Base-by-base conservation (phyloP, 148 eudicot species). In the Fagopyrum tataricum region DNA sequence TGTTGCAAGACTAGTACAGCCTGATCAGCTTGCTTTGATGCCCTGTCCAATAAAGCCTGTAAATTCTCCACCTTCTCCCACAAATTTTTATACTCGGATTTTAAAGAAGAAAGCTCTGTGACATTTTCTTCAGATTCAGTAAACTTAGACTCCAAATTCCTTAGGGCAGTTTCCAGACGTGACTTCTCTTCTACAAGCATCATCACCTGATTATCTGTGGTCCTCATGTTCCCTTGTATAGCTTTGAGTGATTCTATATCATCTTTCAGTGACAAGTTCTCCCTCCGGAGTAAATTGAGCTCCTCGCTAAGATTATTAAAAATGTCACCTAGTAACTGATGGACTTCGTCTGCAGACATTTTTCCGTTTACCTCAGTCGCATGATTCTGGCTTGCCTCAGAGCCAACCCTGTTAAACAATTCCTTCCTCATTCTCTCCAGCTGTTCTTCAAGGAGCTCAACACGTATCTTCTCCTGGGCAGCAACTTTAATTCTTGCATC, bases 1-100 rank as follows among this genome's bases (percentile, higher is more conserved):
- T 91, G 91, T 74, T 91, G 90, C 74, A 91, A 81, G 62, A 82
- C 97, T 76, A 78, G 72, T 77, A 78, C 77, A 79, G 98, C 96
- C 80, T 90, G 89, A 81, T 90, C 97, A 41, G 96, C 97, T 79
- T 95, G 91, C 67, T 87, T 85, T 21, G 96, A 83, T 47, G 93
- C 87, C 78, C 88, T 88, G 78, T 90, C 89, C 42, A 95, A 82
- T 80, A 91, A 78, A 61, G 58, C 71, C 75, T 91, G 89, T 76
- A 91, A 77, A 77, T 81, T 77, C 55, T 87, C 88, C 64, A 95
- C 96, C 82, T 87, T 87, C 48, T 91, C 90, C 74, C 85, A 79
- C 76, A 91, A 81, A 73, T 73, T 83, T 70, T 85, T 76, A 78
- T 87, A 90, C 76, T 95, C 97, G 23, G 79, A 59, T 82, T 85